phyloP scores from a whole-genome alignment of 225 moss, liverwort and hornwort genomes.

The Polytrichum formosum region DNA sequence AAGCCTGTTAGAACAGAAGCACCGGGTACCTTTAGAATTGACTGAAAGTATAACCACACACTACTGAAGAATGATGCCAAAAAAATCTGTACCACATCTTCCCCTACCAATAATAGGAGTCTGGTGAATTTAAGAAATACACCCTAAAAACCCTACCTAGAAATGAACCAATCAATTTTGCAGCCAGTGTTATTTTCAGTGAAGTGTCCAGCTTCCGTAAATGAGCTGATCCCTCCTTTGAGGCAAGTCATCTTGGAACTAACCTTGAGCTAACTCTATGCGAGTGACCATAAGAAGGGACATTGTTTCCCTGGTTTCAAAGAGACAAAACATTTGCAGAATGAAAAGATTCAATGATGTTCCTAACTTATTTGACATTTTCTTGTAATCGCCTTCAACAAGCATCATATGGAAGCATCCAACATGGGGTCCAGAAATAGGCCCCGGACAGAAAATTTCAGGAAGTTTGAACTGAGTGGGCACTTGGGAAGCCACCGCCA shows the following conservation, averaged over 20 bases:
- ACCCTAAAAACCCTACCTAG: too few species aligned
- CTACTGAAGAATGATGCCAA: too few species aligned
- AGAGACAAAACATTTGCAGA: neutral
- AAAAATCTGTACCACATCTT: too few species aligned
- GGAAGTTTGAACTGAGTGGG: slow-evolving; percentile 47
- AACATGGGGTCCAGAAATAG: slow-evolving; percentile 51
- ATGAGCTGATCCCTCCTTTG: neutral
- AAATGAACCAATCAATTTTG: too few species aligned
- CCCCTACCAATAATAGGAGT: too few species aligned
- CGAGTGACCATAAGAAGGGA: neutral
- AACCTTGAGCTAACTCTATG: neutral
- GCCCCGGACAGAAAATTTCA: slow-evolving; percentile 48
- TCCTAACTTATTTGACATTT: neutral
- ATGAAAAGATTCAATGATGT: neutral
- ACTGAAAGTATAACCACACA: too few species aligned
- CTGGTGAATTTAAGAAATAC: too few species aligned
- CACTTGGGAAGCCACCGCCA: slow-evolving; percentile 65
- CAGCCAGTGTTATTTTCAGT: too few species aligned
- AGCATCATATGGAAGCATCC: slow-evolving; percentile 31
- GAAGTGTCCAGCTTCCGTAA: too few species aligned
- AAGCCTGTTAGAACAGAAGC: too few species aligned
- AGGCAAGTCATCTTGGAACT: neutral
- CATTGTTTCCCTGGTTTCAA: neutral
- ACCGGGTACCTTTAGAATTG: too few species aligned
- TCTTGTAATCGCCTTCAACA: neutral